Percentiles rank a stretch among this genome's conserved stretches.
phyloP scores from a whole-genome alignment of 768 basidiomycete genomes.

The Sporobolomyces phaffii region DNA sequence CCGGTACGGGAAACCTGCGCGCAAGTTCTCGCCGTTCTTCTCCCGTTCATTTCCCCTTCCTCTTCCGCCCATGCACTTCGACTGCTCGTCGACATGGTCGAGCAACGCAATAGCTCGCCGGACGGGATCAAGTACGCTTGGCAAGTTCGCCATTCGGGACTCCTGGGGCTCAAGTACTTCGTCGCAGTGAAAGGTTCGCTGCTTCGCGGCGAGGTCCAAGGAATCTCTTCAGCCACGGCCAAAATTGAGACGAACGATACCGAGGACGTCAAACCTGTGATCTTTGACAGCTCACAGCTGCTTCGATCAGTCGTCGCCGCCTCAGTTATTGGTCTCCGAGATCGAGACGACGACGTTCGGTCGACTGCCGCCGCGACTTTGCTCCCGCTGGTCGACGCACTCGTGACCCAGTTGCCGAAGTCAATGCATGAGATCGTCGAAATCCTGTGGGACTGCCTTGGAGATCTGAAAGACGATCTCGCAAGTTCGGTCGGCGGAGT shows the following conservation, averaged over 20 bases:
- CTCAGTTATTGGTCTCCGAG: slow-evolving; percentile 79
- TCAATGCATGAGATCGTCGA: slow-evolving; percentile 67
- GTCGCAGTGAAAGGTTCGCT: slow-evolving; percentile 87
- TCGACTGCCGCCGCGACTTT: slow-evolving; percentile 89
- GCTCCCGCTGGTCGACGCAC: slow-evolving; percentile 72
- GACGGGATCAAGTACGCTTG: slow-evolving; percentile 60
- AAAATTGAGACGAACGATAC: slow-evolving; percentile 36
- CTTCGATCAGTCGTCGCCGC: slow-evolving; percentile 80
- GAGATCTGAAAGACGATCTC: slow-evolving; percentile 90
- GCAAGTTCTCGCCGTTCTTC: slow-evolving; percentile 81
- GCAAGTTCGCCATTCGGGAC: slow-evolving; percentile 96
- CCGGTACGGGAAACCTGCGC: slow-evolving; percentile 95
- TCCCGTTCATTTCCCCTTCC: slow-evolving; percentile 77
- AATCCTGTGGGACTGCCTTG: slow-evolving; percentile 83
- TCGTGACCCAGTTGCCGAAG: slow-evolving; percentile 65
- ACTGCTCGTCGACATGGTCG: slow-evolving; percentile 85
- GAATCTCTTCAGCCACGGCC: slow-evolving; percentile 13
- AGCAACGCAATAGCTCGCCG: slow-evolving; percentile 52
- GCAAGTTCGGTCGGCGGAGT: slow-evolving; percentile 94
- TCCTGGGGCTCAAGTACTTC: slow-evolving; percentile 95
- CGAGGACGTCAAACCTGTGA: slow-evolving; percentile 22
- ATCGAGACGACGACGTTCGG: slow-evolving; percentile 91
- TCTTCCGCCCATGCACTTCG: slow-evolving; percentile 74
- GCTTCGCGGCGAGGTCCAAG: slow-evolving; percentile 52
- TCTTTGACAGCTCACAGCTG: slow-evolving; percentile 45